phyloP scores from a whole-genome alignment of 2,329 filamentous ascomycete species.

The Neofusicoccum cordaticola region DNA sequence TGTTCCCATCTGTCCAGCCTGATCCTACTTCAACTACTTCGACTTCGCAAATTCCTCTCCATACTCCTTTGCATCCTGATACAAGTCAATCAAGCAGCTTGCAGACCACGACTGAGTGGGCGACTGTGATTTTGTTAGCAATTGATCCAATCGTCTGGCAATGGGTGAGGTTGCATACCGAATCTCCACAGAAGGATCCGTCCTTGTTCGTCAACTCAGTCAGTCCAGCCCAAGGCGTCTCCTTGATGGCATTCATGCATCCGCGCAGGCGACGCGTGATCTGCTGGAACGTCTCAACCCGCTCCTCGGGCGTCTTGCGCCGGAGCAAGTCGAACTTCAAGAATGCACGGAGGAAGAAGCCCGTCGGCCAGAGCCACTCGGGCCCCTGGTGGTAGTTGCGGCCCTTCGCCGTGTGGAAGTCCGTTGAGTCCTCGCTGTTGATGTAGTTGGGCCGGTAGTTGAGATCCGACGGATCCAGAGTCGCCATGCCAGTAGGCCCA shows the following conservation, averaged over 20 bases:
- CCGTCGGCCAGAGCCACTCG: slow-evolving; percentile 97
- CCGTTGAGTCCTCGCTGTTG: slow-evolving; percentile 88
- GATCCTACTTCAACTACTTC: not conserved
- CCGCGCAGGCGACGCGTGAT: slow-evolving; percentile 77
- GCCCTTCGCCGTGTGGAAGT: slow-evolving; percentile 90
- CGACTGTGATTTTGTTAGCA: slow-evolving; percentile 55
- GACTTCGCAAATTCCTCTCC: slow-evolving; percentile 19
- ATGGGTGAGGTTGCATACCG: slow-evolving; percentile 56
- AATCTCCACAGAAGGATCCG: slow-evolving; percentile 80
- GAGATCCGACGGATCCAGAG: slow-evolving; percentile 83
- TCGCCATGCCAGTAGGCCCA: slow-evolving; percentile 92
- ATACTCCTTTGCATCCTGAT: slow-evolving; percentile 73
- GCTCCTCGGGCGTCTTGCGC: slow-evolving; percentile 63
- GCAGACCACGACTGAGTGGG: slow-evolving; percentile 97
- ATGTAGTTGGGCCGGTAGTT: slow-evolving; percentile 95
- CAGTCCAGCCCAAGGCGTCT: slow-evolving; percentile 83
- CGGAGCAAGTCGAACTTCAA: slow-evolving; percentile 84
- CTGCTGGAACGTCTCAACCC: slow-evolving; percentile 90
- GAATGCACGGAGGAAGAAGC: slow-evolving; percentile 89
- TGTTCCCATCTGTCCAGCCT: not conserved
- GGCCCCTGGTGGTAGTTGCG: slow-evolving; percentile 98
- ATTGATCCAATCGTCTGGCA: slow-evolving; percentile 20
- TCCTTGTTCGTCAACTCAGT: slow-evolving; percentile 91
- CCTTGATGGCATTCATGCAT: slow-evolving; percentile 79
- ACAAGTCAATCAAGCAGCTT: slow-evolving; percentile 89